Base-by-base conservation (phyloP, 1,284 basidiomycete species). In the Boletus calvinii region DNA sequence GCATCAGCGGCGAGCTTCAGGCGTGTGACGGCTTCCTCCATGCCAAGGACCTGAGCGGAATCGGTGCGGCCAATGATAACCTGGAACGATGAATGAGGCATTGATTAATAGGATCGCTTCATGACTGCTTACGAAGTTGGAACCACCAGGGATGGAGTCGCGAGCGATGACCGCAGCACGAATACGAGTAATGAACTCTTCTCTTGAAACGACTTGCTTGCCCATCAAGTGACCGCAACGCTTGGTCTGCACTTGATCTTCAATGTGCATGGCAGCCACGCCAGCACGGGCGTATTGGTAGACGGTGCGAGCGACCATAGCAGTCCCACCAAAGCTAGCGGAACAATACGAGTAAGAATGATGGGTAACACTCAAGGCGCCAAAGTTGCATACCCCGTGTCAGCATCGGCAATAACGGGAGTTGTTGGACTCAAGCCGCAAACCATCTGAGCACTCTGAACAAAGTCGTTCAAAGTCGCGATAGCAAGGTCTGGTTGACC, bases 11-110 rank as follows among this genome's bases (percentile, higher is more conserved):
- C 89, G 30, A 89, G 77, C 64, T 84, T 81, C 48, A 92, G 73
- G 11, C 90, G 80, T 17, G 63, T 70, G 50, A 90, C 59, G 0
- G 89, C 90, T 69, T 90, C 89, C n/a, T 91, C 87, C 81, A 90
- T 86, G 24, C 87, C 88, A 20, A 85, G 74, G 4, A 85, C 85
- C 61, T 90, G 89, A 1, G 89, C 87, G 1, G 88, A 87, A 67
- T 92, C 90, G 0, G 90, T 92, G 34, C 90, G 82, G 4, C 86
- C 90, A 60, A 92, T 92, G 63, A 92, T 83, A 11, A 92, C 78
- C 82, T 84, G 15, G 32, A 38, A 8, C 11, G 5, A 48, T 47
- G 12, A 34, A 38, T 34, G 29, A 54, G 36, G 29, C 7, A 20
- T 12, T 29, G 8, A 6, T 32, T 10, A n/a, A 42, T 30, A 37